Conservation (phyloP, 768 basidiomycete species). For the Tricholoma furcatifolium region DNA sequence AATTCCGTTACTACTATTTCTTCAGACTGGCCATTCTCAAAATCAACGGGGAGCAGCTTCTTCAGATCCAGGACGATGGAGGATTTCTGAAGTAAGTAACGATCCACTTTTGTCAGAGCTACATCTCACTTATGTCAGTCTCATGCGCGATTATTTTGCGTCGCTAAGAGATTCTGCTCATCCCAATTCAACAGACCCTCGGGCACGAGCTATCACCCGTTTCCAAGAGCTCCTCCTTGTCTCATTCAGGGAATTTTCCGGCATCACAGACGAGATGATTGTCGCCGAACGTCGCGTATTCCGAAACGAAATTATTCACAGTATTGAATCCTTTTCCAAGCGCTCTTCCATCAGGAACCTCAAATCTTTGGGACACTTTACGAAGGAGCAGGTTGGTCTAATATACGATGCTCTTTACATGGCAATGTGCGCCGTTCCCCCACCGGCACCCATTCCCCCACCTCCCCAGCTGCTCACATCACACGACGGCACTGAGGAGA, state of each 20-base stretch:
- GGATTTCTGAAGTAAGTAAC: conserved; percentile 83
- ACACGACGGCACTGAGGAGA: conserved; percentile 65
- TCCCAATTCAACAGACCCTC: conserved; percentile 83
- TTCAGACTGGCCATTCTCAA: conserved; percentile 78
- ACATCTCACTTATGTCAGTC: conserved; percentile 29
- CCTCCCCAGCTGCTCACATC: conserved; percentile 54
- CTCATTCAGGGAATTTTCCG: conserved; percentile 96
- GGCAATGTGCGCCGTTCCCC: conserved; percentile 76
- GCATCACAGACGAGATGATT: conserved; percentile 95
- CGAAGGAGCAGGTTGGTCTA: conserved; percentile 82
- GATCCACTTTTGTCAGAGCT: neutral
- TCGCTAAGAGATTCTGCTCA: conserved; percentile 94
- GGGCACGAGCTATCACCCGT: conserved; percentile 89
- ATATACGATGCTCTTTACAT: conserved; percentile 93
- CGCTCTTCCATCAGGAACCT: conserved; percentile 89
- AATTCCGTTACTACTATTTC: conserved; percentile 10
- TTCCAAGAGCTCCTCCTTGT: conserved; percentile 97
- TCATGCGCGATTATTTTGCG: conserved; percentile 95
- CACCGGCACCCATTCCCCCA: conserved; percentile 50
- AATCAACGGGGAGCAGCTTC: conserved; percentile 90
- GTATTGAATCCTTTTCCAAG: conserved; percentile 93
- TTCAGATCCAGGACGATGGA: conserved; percentile 95
- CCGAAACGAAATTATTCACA: conserved; percentile 86
- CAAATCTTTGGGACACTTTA: conserved; percentile 73
- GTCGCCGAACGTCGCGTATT: conserved; percentile 80